These are phyloP conservation scores for Monosporascus sp. DNA, from an alignment of 2,329 filamentous ascomycete genomes.

Conservation along the genomic window DNA sequence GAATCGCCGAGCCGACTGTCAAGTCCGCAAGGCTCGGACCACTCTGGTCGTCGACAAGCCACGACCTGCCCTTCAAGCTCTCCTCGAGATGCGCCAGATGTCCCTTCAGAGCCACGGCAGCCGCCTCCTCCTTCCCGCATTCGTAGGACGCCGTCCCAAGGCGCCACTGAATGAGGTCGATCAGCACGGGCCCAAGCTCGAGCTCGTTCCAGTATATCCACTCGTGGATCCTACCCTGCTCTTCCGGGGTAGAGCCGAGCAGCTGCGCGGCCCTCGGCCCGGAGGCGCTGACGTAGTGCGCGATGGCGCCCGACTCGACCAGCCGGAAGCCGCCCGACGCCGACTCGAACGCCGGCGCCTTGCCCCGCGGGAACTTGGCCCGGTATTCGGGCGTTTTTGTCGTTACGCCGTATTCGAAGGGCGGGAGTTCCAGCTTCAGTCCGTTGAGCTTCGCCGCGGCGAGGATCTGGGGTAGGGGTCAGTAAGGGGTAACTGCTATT, in stretches of 20 bases:
- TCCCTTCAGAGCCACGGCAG: background rate
- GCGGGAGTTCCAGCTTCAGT: constrained; percentile 8
- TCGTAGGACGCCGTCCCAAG: background rate
- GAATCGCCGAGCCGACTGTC: background rate
- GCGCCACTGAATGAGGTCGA: background rate
- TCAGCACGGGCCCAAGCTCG: background rate
- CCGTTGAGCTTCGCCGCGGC: constrained; percentile 17
- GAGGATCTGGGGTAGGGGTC: background rate
- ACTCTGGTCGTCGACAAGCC: background rate
- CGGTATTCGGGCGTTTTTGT: constrained; percentile 30
- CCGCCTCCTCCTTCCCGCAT: background rate
- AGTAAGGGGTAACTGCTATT: background rate
- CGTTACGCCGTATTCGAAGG: constrained; percentile 25
- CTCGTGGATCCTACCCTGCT: constrained; percentile 30
- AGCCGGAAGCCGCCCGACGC: constrained; percentile 16
- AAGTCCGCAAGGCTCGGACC: background rate
- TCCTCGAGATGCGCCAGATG: background rate
- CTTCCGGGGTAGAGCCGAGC: constrained; percentile 24
- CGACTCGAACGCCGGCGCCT: constrained; percentile 31
- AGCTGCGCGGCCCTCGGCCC: constrained; percentile 29
- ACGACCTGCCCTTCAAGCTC: background rate
- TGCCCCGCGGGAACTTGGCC: constrained; percentile 33
- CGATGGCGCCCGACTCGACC: constrained; percentile 33
- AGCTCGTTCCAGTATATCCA: constrained; percentile 27
- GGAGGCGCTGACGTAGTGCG: constrained; percentile 30